Percentiles rank a stretch among this genome's conserved stretches.
These are phyloP conservation scores for Pseudogymnoascus sp. DNA, from an alignment of 2,329 filamentous ascomycete species.

Conservation along the genomic window DNA sequence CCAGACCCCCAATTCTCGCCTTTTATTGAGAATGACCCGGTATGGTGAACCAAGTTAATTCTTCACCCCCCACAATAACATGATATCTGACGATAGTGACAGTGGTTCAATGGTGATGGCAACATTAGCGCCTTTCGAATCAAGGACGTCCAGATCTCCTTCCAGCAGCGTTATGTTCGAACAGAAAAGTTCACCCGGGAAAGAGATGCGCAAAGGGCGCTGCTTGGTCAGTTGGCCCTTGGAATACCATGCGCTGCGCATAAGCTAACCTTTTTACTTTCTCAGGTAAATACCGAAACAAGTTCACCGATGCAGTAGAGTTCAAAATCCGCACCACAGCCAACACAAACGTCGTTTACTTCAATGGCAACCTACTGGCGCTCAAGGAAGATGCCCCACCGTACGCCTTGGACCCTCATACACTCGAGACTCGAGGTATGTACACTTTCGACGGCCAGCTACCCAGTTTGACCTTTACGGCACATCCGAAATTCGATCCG, in stretches of 20 bases:
- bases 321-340: constrained; percentile 47
- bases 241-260: too few relatives aligned
- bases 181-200: constrained; percentile 28
- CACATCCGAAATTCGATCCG: constrained; percentile 46
- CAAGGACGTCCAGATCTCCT: constrained; percentile 24
- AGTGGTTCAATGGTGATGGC: constrained; percentile 28
- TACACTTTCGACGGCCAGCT: constrained; percentile 42
- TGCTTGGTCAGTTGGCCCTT: too few relatives aligned
- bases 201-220: constrained; percentile 13
- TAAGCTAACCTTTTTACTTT: too few relatives aligned
- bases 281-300: constrained; percentile 38
- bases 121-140: constrained; percentile 28
- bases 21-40: constrained; percentile 42
- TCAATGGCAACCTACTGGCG: constrained; percentile 45
- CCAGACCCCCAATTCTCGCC: constrained; percentile 43
- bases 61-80: too few relatives aligned
- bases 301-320: constrained; percentile 46
- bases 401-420: constrained; percentile 38
- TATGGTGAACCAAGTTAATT: not conserved
- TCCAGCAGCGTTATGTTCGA: constrained; percentile 28
- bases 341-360: constrained; percentile 53
- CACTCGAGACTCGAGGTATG: constrained; percentile 42
- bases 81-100: not conserved
- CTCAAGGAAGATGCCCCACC: constrained; percentile 46
- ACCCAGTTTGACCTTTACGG: constrained; percentile 39